phyloP scores from a whole-genome alignment of 495 filamentous ascomycete genomes.

The Recurvomyces mirabilis region DNA sequence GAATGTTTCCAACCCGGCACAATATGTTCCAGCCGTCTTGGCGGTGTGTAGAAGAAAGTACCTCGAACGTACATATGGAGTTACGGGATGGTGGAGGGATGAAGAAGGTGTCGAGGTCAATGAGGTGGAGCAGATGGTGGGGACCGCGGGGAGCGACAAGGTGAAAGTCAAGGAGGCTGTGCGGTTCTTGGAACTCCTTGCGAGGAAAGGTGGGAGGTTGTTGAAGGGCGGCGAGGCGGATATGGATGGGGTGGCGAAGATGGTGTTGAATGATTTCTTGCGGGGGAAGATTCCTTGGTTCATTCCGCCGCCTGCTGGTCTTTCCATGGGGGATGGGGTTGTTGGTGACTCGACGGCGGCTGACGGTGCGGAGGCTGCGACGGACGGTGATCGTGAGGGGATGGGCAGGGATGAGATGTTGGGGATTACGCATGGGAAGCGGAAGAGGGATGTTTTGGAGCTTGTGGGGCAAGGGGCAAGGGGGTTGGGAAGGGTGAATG shows the following conservation, averaged over 20 bases:
- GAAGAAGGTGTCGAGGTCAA: background rate
- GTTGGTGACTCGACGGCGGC: too few species aligned
- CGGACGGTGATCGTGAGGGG: constrained; percentile 24
- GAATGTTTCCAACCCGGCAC: constrained; percentile 88
- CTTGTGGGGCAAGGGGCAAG: background rate
- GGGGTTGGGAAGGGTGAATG: constrained; percentile 15
- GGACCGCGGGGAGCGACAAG: constrained; percentile 7
- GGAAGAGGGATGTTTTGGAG: constrained; percentile 17
- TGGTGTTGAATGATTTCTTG: constrained; percentile 91
- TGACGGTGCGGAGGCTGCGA: constrained; percentile 26
- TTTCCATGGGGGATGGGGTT: too few species aligned
- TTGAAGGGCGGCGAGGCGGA: constrained; percentile 87
- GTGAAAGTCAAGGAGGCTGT: constrained; percentile 43
- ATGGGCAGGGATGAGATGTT: constrained; percentile 34
- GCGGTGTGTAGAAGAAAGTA: constrained; percentile 71
- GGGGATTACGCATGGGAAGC: constrained; percentile 19
- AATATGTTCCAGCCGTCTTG: constrained; percentile 82
- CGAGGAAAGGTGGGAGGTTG: constrained; percentile 74
- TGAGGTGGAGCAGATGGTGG: constrained; percentile 8
- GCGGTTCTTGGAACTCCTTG: constrained; percentile 77
- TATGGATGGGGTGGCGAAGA: constrained; percentile 85
- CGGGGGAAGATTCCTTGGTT: constrained; percentile 95
- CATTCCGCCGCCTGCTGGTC: constrained; percentile 63
- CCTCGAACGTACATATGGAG: constrained; percentile 82
- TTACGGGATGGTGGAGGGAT: constrained; percentile 48